These are phyloP conservation scores for Euphorbia peplus DNA, from an alignment of 345 rosid genomes.

Conservation along the genomic window DNA sequence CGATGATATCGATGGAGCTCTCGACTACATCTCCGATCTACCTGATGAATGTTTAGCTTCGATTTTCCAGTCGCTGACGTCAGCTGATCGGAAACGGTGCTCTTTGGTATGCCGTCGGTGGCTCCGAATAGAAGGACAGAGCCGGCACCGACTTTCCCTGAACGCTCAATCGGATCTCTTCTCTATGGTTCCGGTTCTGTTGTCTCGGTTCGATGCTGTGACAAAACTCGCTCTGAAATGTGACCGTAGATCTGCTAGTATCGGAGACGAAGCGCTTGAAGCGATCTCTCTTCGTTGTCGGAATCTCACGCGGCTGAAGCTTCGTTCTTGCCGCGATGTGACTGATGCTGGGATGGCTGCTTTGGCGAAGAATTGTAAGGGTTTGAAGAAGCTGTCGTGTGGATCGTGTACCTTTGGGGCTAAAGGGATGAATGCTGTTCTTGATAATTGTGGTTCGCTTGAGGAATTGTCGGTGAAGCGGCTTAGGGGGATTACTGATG, in stretches of 20 bases:
- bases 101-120: slow-evolving; percentile 77
- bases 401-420: slow-evolving; percentile 85
- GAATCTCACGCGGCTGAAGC: slow-evolving; percentile 74
- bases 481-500: slow-evolving; percentile 61
- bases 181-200: slow-evolving; percentile 43
- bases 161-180: slow-evolving; percentile 65
- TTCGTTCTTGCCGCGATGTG: slow-evolving; percentile 72
- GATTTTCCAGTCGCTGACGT: slow-evolving; percentile 61
- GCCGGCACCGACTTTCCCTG: slow-evolving; percentile 78
- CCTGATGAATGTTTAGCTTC: slow-evolving; percentile 85
- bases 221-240: slow-evolving; percentile 84
- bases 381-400: slow-evolving; percentile 73
- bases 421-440: slow-evolving; percentile 77
- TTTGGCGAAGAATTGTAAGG: slow-evolving; percentile 67
- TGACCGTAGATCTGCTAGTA: slow-evolving; percentile 68
- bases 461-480: slow-evolving; percentile 82
- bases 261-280: slow-evolving; percentile 69
- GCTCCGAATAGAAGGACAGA: slow-evolving; percentile 72
- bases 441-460: slow-evolving; percentile 59
- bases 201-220: slow-evolving; percentile 78
- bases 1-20: slow-evolving; percentile 10
- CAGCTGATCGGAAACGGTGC: slow-evolving; percentile 61
- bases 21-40: slow-evolving; percentile 53
- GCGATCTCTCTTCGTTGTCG: slow-evolving; percentile 61
- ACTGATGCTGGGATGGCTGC: slow-evolving; percentile 64